Evolutionary conservation across 2,329 filamentous ascomycete genomes (phyloP), one percentile per base, ranked within the genome.

Genomic region (Endocalyx cinctus): DNA sequence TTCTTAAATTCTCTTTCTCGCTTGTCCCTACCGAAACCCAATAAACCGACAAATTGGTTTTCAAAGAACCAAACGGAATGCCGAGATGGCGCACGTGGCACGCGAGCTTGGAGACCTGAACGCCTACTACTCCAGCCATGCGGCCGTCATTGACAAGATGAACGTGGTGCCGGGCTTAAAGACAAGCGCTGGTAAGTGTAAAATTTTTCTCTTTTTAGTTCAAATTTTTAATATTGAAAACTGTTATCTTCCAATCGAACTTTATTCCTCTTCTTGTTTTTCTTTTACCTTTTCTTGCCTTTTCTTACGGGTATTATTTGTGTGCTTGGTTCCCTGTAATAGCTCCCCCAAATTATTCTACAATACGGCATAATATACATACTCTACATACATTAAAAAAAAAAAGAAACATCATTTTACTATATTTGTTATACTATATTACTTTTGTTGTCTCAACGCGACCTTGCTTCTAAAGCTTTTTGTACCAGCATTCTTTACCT

Each of bases 401-500:
- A 27, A 13, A 7, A 27, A 14, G n/a, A 10, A 27, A 11, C 23
- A 14, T 30, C 20, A 11, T 26, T 29, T 18, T 25, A 14, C 20
- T 13, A 17, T 26, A n/a, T 30, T 15, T 28, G 16, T 10, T 13
- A 14, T 15, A 15, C 7, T 5, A 15, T 26, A 25, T 26, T 31
- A n/a, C n/a, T n/a, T n/a, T n/a, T n/a, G n/a, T n/a, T n/a, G n/a
- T n/a, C n/a, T n/a, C n/a, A n/a, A n/a, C n/a, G n/a, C n/a, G n/a
- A n/a, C n/a, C n/a, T n/a, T n/a, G n/a, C n/a, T n/a, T n/a, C n/a
- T n/a, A n/a, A n/a, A n/a, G n/a, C n/a, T n/a, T n/a, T n/a, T n/a
- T n/a, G n/a, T n/a, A 25, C 27, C 59, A 92, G 86, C 85, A 17
- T 92, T 92, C 67, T 83, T 92, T 61, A 83, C 79, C 35, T 90